These are phyloP conservation scores for Neodidymelliopsis sp. DNA, from an alignment of 2,329 filamentous ascomycete genomes.

Conservation along the genomic window DNA sequence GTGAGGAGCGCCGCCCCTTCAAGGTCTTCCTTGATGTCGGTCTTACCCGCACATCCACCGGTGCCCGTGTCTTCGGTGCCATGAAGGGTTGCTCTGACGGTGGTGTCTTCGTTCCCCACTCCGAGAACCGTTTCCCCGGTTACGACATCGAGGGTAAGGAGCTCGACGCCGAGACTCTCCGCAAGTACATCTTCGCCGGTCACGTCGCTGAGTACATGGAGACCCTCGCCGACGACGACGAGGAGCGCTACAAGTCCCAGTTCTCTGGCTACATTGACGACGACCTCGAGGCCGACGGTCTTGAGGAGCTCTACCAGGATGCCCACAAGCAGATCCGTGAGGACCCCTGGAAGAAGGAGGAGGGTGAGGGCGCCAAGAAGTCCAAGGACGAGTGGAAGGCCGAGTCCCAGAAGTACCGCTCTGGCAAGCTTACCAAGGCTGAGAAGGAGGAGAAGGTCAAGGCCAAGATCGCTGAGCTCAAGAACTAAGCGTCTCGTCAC, in stretches of 20 bases:
- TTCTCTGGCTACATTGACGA: conserved; percentile 98
- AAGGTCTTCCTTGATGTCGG: conserved; percentile 99
- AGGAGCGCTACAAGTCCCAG: conserved; percentile 99
- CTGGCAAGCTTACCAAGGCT: conserved; percentile 78
- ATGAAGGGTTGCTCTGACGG: conserved; percentile 99
- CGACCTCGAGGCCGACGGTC: conserved; percentile 92
- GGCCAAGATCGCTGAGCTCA: conserved; percentile 88
- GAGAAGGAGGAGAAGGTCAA: conserved; percentile 85
- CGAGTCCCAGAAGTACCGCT: conserved; percentile 89
- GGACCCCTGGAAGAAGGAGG: conserved; percentile 95
- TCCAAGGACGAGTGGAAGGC: conserved; percentile 96
- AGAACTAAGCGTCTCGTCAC: conserved; percentile 50
- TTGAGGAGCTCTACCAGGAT: conserved; percentile 95
- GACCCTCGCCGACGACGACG: conserved; percentile 97
- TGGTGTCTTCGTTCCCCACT: conserved; percentile 96
- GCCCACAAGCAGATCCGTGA: conserved; percentile 97
- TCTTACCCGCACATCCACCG: conserved; percentile 95
- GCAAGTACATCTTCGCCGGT: conserved; percentile 98
- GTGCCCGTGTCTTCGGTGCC: conserved; percentile 98
- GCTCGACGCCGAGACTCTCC: conserved; percentile 94
- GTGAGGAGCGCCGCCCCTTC: conserved; percentile 92
- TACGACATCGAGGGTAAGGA: conserved; percentile 98
- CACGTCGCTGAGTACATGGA: conserved; percentile 99
- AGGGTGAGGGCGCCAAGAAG: conserved; percentile 83
- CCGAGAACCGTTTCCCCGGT: conserved; percentile 99